Conservation (phyloP, 169 alveolate genomes). For the Fabrea salina region DNA sequence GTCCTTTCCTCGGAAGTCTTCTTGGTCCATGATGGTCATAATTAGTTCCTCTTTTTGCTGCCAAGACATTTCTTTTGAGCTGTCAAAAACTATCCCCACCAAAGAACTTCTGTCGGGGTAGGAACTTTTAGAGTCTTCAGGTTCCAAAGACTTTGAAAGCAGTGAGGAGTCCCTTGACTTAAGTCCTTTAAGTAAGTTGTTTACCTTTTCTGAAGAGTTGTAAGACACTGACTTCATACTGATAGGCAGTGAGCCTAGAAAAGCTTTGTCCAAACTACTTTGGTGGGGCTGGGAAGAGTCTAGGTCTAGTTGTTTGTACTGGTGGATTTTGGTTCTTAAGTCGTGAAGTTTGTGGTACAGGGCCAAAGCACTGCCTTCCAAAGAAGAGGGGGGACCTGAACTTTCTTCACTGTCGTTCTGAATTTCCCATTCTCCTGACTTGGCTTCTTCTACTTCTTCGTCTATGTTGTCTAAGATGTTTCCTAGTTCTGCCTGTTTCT, state of each 20-base stretch:
- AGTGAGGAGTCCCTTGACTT: neutral
- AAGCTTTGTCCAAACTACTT: slow-evolving; percentile 8
- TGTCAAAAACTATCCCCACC: too few relatives aligned
- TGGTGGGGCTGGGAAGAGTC: neutral
- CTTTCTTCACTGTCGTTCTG: neutral
- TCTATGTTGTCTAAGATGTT: slow-evolving; percentile 14
- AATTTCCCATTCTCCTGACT: slow-evolving; percentile 4
- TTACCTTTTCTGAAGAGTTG: neutral
- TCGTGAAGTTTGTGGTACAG: slow-evolving; percentile 12
- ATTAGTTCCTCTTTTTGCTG: slow-evolving; percentile 17
- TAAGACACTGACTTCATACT: slow-evolving; percentile 13
- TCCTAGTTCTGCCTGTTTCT: neutral
- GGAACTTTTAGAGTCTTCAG: too few relatives aligned
- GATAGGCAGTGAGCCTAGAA: slow-evolving; percentile 11
- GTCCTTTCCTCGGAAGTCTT: neutral
- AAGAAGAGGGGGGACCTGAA: slow-evolving; percentile 16
- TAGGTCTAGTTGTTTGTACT: neutral
- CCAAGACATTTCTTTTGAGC: too few relatives aligned
- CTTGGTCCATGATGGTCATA: slow-evolving; percentile 2
- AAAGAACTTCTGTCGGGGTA: too few relatives aligned
- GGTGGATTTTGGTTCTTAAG: neutral
- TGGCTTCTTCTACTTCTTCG: too few relatives aligned
- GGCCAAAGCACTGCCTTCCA: neutral
- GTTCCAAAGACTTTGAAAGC: too few relatives aligned
- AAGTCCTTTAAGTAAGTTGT: neutral